A percentile compares a stretch with the other conserved stretches of the same genome.
Evolutionary conservation across 805 yeast species (phyloP).

Genomic region (Saccharomycopsis fodiens): DNA sequence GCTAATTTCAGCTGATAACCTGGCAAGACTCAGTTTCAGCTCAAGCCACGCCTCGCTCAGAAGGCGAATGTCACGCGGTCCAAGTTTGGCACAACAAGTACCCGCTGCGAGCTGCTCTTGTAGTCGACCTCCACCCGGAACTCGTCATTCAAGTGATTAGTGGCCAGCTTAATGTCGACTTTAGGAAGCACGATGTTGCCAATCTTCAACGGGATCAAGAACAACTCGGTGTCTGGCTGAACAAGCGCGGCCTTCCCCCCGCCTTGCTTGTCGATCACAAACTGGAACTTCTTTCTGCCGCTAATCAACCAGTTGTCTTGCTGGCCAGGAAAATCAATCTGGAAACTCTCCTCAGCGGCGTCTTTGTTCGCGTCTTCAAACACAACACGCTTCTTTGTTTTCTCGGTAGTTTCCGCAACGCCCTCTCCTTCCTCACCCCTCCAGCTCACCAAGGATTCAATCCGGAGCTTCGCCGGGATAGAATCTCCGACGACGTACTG

Average conservation of each 20-base stretch:
- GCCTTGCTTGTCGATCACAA: slow-evolving; percentile 30
- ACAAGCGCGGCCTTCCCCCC: slow-evolving; percentile 12
- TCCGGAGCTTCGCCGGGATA: slow-evolving; percentile 35
- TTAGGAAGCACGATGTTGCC: slow-evolving; percentile 69
- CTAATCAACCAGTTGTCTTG: slow-evolving; percentile 75
- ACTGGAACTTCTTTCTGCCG: slow-evolving; percentile 54
- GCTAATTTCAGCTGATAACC: no score
- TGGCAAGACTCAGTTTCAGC: no score
- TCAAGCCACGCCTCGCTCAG: no score
- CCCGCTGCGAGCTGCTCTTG: slow-evolving; percentile 58
- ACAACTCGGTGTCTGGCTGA: slow-evolving; percentile 30
- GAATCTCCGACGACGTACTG: slow-evolving; percentile 60
- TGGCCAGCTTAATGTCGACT: slow-evolving; percentile 35
- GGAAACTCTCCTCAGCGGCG: slow-evolving; percentile 29
- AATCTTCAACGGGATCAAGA: slow-evolving; percentile 64
- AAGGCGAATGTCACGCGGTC: slow-evolving; percentile 56
- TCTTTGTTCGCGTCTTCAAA: slow-evolving; percentile 20
- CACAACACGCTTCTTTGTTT: slow-evolving; percentile 20
- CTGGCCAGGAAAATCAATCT: slow-evolving; percentile 39
- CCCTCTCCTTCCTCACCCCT: slow-evolving; percentile 19
- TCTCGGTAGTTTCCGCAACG: neutral
- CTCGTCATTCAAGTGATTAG: slow-evolving; percentile 28
- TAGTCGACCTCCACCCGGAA: slow-evolving; percentile 52
- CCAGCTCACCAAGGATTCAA: slow-evolving; percentile 44
- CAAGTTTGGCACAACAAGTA: slow-evolving; percentile 64